phyloP scores from a whole-genome alignment of 2,329 filamentous ascomycete species.

The Pseudocercospora vitis region DNA sequence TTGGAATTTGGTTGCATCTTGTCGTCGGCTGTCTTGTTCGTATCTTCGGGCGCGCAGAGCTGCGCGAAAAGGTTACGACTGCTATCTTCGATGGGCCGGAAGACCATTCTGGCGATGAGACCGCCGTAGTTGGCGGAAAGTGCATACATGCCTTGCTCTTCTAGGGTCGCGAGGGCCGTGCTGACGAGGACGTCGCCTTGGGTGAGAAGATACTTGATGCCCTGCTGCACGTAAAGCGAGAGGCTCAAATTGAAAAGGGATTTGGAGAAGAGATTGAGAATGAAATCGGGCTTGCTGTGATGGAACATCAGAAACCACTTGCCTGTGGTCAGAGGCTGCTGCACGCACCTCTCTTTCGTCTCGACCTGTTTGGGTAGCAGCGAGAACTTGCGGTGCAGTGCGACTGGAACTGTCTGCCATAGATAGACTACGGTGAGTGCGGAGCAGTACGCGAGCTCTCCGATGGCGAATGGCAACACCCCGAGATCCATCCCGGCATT shows the following conservation, averaged over 20 bases:
- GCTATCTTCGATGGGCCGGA: constrained; percentile 94
- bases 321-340: constrained; percentile 27
- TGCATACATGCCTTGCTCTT: constrained; percentile 86
- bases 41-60: constrained; percentile 62
- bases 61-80: constrained; percentile 87
- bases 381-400: constrained; percentile 64
- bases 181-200: constrained; percentile 93
- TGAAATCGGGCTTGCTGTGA: constrained; percentile 43
- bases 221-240: constrained; percentile 83
- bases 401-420: constrained; percentile 58
- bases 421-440: constrained; percentile 70
- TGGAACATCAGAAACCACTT: constrained; percentile 25
- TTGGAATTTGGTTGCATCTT: constrained; percentile 35
- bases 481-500: constrained; percentile 59
- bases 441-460: constrained; percentile 74
- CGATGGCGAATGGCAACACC: constrained; percentile 83
- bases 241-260: constrained; percentile 70
- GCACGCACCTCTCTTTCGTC: constrained; percentile 41
- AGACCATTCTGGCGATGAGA: constrained; percentile 80
- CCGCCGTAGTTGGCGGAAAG: constrained; percentile 91
- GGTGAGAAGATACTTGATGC: constrained; percentile 89
- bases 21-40: constrained; percentile 30
- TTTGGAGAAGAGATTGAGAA: constrained; percentile 64
- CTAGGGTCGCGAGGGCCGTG: constrained; percentile 70
- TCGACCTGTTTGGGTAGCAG: constrained; percentile 55